Conservation (phyloP, 768 basidiomycete genomes). For the Tricholoma sp. region DNA sequence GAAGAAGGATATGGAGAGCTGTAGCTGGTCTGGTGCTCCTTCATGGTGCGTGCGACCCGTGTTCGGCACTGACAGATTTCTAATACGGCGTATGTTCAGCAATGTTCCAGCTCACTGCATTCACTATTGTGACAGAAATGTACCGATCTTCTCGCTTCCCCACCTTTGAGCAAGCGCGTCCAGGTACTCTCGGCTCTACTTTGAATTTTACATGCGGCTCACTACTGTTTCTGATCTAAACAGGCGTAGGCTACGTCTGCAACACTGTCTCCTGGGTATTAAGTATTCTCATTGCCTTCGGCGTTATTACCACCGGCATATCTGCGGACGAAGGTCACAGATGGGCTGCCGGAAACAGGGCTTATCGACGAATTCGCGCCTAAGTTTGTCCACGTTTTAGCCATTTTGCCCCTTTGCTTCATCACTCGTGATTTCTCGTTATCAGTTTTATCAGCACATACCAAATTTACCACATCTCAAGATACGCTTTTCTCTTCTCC, state of each 20-base stretch:
- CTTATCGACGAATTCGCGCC: slow-evolving; percentile 35
- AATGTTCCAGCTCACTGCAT: slow-evolving; percentile 55
- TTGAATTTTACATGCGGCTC: background rate
- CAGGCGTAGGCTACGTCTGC: slow-evolving; percentile 57
- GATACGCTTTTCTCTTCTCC: background rate
- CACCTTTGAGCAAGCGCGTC: slow-evolving; percentile 51
- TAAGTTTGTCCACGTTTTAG: background rate
- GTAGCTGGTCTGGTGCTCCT: slow-evolving; percentile 60
- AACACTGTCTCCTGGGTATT: slow-evolving; percentile 59
- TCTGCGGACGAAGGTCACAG: slow-evolving; percentile 54
- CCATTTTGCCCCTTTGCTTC: background rate
- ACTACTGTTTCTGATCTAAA: background rate
- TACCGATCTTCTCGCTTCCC: slow-evolving; percentile 43
- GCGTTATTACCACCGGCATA: slow-evolving; percentile 58
- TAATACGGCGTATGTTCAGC: slow-evolving; percentile 28
- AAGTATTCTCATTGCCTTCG: slow-evolving; percentile 45
- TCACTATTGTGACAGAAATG: slow-evolving; percentile 58
- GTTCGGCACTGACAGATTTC: background rate
- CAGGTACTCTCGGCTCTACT: slow-evolving; percentile 38
- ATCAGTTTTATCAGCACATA: background rate
- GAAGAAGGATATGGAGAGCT: slow-evolving; percentile 72
- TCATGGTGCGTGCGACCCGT: slow-evolving; percentile 39
- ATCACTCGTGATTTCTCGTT: background rate
- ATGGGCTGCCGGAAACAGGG: slow-evolving; percentile 77
- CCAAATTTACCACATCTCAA: background rate